These are phyloP conservation scores for Sporisorium scitamineum DNA, from an alignment of 1,284 basidiomycete genomes.

Conservation along the genomic window DNA sequence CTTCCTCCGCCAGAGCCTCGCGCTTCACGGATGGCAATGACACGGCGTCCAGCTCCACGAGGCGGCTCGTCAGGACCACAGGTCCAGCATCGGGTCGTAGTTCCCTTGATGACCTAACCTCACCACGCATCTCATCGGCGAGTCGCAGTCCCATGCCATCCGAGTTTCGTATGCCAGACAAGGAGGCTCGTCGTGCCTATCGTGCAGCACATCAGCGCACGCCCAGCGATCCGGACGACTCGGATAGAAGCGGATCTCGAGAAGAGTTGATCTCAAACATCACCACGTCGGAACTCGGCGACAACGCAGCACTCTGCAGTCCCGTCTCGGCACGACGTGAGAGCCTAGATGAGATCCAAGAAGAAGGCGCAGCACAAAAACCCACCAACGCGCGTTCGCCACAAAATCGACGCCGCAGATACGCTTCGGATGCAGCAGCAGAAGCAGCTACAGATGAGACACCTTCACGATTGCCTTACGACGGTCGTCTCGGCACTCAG, in stretches of 20 bases:
- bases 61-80: slow-evolving; percentile 21
- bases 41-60: slow-evolving; percentile 23
- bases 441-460: slow-evolving; percentile 42
- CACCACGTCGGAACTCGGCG: background rate
- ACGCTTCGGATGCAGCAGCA: slow-evolving; percentile 42
- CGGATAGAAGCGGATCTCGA: slow-evolving; percentile 20
- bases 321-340: slow-evolving; percentile 17
- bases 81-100: slow-evolving; percentile 26
- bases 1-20: slow-evolving; percentile 14
- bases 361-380: slow-evolving; percentile 16
- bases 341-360: slow-evolving; percentile 38
- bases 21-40: slow-evolving; percentile 17
- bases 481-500: slow-evolving; percentile 36
- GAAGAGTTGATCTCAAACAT: background rate
- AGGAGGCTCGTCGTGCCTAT: slow-evolving; percentile 44
- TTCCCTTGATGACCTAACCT: slow-evolving; percentile 26
- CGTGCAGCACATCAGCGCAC: slow-evolving; percentile 37
- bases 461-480: slow-evolving; percentile 17
- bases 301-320: slow-evolving; percentile 9
- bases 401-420: slow-evolving; percentile 28
- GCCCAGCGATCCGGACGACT: slow-evolving; percentile 22
- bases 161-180: slow-evolving; percentile 48
- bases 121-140: slow-evolving; percentile 7
- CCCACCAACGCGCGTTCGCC: slow-evolving; percentile 2
- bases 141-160: slow-evolving; percentile 47